Evolutionary conservation across 2,329 filamentous ascomycete genomes (phyloP).

Genomic region (Pyrenophora graminea): DNA sequence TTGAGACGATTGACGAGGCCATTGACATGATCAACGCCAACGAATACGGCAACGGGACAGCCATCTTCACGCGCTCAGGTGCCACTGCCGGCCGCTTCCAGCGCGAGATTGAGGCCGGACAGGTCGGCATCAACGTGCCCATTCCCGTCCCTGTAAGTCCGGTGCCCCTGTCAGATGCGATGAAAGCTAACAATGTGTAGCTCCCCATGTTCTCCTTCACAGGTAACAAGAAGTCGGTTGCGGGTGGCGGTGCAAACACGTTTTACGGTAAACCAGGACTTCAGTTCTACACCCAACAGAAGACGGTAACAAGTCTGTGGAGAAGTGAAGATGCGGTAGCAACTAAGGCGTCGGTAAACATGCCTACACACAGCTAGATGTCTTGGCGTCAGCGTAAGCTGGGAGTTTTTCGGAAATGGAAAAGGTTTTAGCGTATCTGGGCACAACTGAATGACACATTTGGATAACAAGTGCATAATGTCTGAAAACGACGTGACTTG

Average conservation of each 20-base stretch:
- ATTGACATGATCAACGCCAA: constrained; percentile 82
- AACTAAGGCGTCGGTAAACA: constrained; percentile 82
- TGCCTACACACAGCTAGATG: constrained; percentile 69
- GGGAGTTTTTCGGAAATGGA: neutral
- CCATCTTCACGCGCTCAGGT: constrained; percentile 81
- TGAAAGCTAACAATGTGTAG: constrained; percentile 22
- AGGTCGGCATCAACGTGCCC: constrained; percentile 84
- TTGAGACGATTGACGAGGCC: constrained; percentile 76
- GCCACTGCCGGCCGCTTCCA: constrained; percentile 79
- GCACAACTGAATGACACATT: too few relatives aligned
- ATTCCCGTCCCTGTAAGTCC: constrained; percentile 63
- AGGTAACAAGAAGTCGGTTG: constrained; percentile 81
- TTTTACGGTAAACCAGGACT: constrained; percentile 95
- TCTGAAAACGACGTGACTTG: neutral
- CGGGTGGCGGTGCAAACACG: constrained; percentile 87
- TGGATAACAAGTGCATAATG: neutral
- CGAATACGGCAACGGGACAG: constrained; percentile 84
- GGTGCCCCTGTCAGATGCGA: neutral
- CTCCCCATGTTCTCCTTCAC: constrained; percentile 68
- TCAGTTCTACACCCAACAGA: constrained; percentile 94
- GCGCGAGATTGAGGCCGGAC: constrained; percentile 79
- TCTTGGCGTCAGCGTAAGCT: neutral
- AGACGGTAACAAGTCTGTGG: constrained; percentile 97
- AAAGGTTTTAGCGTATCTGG: neutral
- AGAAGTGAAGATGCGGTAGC: constrained; percentile 80